Conservation (phyloP, 371 early-diverging fungal species). For the Fennellomyces sp. region DNA sequence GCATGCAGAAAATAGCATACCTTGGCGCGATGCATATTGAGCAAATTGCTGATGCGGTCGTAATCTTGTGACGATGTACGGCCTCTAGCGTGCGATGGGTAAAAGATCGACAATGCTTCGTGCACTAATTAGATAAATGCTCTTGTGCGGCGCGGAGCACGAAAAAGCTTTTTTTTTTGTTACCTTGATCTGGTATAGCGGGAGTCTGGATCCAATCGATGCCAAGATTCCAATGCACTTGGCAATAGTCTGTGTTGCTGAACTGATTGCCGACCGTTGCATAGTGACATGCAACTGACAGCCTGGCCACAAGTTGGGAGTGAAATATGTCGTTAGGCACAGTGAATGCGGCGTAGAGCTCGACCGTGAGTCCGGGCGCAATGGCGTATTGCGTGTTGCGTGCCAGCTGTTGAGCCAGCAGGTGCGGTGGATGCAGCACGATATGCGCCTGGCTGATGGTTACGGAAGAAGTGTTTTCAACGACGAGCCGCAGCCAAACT, state of each 20-base stretch:
- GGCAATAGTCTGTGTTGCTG: not conserved
- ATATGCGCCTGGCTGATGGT: not conserved
- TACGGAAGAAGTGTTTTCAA: not conserved
- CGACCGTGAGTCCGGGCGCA: not conserved
- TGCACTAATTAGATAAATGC: not conserved
- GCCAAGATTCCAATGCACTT: not conserved
- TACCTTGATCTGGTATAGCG: conserved; percentile 1
- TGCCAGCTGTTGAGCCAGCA: not conserved
- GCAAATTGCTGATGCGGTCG: not conserved
- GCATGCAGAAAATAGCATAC: not conserved
- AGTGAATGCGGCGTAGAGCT: conserved; percentile 9
- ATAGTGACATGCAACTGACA: not conserved
- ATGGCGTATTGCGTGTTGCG: not conserved
- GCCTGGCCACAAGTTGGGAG: not conserved
- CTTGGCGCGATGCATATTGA: not conserved
- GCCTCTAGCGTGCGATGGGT: not conserved
- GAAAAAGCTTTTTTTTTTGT: conserved; percentile 2
- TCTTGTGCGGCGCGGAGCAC: not conserved
- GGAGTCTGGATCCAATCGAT: not conserved
- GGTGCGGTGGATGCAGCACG: not conserved
- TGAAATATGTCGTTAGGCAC: not conserved
- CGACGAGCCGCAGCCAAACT: not conserved
- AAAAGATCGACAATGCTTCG: conserved; percentile 5
- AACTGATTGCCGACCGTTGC: not conserved
- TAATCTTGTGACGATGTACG: not conserved